phyloP scores from a whole-genome alignment of 768 basidiomycete genomes.

The Scleroderma citrinum region DNA sequence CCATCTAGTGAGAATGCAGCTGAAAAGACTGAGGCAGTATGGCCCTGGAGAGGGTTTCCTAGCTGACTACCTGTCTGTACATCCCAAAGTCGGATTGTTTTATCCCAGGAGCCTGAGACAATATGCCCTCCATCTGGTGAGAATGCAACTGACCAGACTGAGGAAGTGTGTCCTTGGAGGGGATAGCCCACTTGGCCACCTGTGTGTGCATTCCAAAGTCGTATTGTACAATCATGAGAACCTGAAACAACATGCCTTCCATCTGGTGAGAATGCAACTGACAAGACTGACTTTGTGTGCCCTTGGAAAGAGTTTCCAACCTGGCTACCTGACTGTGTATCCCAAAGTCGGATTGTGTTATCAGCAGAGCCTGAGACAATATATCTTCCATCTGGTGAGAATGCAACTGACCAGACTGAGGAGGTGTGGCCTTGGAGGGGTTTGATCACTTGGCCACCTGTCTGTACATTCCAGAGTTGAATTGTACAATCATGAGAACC shows the following conservation, averaged over 20 bases:
- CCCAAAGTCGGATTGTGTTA: not conserved
- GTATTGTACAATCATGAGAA: not conserved
- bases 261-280: not conserved
- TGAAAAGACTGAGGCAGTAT: not conserved
- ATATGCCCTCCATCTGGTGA: conserved; percentile 10
- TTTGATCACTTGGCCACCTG: not conserved
- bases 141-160: not conserved
- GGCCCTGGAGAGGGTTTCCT: not conserved
- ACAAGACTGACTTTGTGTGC: not conserved
- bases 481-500: not conserved
- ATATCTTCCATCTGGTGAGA: not conserved
- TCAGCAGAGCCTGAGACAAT: conserved; percentile 2
- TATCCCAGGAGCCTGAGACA: conserved; percentile 19
- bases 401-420: not conserved
- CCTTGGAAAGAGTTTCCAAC: not conserved
- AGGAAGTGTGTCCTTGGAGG: not conserved
- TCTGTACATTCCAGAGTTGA: not conserved
- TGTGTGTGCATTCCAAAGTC: conserved; percentile 1
- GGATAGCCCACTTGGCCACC: not conserved
- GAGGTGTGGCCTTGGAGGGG: no score
- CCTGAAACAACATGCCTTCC: not conserved
- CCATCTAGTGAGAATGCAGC: no score
- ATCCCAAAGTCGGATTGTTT: conserved; percentile 3
- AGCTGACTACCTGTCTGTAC: not conserved
- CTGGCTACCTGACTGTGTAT: not conserved